Evolutionary conservation across 2,329 filamentous ascomycete genomes (phyloP).

Genomic region (Colletotrichum limetticola): DNA sequence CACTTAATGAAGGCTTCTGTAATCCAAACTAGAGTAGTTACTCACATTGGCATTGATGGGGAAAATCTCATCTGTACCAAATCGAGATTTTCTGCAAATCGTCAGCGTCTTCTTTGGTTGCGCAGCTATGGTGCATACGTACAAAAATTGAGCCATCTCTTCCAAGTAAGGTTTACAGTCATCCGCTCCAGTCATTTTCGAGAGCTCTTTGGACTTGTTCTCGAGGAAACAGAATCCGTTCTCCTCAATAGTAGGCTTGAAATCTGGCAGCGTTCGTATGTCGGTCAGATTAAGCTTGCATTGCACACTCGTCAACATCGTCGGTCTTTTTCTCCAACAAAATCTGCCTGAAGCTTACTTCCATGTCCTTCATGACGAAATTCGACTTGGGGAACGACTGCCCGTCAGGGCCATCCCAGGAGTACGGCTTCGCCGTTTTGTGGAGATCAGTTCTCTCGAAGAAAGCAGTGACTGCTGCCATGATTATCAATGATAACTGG

Average conservation of each 20-base stretch:
- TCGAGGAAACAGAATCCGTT: constrained; percentile 9
- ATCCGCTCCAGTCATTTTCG: neutral
- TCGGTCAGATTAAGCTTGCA: neutral
- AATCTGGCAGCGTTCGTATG: neutral
- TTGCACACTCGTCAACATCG: neutral
- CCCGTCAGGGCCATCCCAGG: neutral
- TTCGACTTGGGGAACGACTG: neutral
- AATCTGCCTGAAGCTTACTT: neutral
- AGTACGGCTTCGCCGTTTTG: neutral
- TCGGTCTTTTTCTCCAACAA: neutral
- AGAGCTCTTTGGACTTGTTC: neutral
- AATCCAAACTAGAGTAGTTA: neutral
- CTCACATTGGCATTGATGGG: constrained; percentile 2
- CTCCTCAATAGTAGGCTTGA: neutral
- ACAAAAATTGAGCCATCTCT: neutral
- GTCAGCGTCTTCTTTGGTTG: neutral
- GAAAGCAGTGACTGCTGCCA: constrained; percentile 3
- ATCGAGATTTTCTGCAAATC: neutral
- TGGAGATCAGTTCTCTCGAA: neutral
- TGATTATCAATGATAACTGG: neutral
- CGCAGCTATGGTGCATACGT: neutral
- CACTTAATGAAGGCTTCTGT: too few relatives aligned
- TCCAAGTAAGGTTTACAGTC: neutral
- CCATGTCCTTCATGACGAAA: constrained; percentile 7
- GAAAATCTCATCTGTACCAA: neutral